These are phyloP conservation scores for Fusarium concolor DNA, from an alignment of 2,329 filamentous ascomycete species.

Conservation along the genomic window DNA sequence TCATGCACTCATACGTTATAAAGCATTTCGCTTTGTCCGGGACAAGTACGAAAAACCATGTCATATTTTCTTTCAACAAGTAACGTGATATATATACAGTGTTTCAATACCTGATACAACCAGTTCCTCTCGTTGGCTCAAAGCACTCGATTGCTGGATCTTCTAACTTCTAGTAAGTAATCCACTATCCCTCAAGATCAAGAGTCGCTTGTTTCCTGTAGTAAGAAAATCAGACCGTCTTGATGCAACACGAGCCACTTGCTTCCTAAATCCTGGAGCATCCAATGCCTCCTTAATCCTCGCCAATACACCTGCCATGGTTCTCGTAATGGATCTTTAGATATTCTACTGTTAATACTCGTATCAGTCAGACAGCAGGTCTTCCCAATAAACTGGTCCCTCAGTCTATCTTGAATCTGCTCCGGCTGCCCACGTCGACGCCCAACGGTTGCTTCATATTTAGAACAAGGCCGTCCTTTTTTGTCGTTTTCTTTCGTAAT, in stretches of 20 bases:
- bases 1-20: background rate
- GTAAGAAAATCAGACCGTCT: conserved; percentile 14
- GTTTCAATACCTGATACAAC: conserved; percentile 2
- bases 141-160: conserved; percentile 30
- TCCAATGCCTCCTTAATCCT: conserved; percentile 3
- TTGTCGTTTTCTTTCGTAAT: conserved; percentile 23
- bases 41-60: background rate
- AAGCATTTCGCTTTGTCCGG: background rate
- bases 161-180: conserved; percentile 43
- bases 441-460: conserved; percentile 15
- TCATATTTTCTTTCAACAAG: conserved; percentile 12
- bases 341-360: conserved; percentile 17
- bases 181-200: conserved; percentile 18
- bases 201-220: conserved; percentile 21
- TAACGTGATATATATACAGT: conserved; percentile 19
- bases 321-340: conserved; percentile 22
- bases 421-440: conserved; percentile 23
- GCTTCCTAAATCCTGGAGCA: conserved; percentile 19
- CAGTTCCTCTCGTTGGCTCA: conserved; percentile 17
- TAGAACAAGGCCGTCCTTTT: conserved; percentile 3
- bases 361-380: conserved; percentile 9
- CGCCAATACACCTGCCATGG: conserved; percentile 12
- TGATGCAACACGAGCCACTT: conserved; percentile 26
- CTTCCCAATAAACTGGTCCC: conserved; percentile 15
- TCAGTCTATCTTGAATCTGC: conserved; percentile 36